Evolutionary conservation across 805 yeast genomes (phyloP).

Genomic region (Candida incommunis): DNA sequence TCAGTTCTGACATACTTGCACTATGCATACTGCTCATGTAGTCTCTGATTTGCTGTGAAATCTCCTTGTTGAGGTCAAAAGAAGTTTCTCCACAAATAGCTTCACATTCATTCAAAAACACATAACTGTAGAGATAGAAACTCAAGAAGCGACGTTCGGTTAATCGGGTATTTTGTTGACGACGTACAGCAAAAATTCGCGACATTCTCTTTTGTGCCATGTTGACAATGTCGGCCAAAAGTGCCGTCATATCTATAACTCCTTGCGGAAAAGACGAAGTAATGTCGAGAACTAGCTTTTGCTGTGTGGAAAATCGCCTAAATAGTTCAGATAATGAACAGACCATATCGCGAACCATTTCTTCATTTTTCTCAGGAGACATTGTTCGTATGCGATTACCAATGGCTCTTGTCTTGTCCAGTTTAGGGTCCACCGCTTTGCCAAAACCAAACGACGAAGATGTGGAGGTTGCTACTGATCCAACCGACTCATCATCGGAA

Average conservation of each 20-base stretch:
- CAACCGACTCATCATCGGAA: conserved; percentile 20
- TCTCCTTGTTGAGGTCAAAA: conserved; percentile 49
- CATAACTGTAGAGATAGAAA: conserved; percentile 48
- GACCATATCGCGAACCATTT: conserved; percentile 47
- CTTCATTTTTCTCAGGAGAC: conserved; percentile 63
- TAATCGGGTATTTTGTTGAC: conserved; percentile 49
- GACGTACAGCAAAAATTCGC: conserved; percentile 62
- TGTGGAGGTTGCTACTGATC: background rate
- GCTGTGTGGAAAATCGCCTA: conserved; percentile 62
- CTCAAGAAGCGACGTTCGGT: conserved; percentile 49
- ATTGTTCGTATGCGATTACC: conserved; percentile 43
- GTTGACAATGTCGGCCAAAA: conserved; percentile 55
- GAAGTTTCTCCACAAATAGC: conserved; percentile 54
- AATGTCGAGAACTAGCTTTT: conserved; percentile 60
- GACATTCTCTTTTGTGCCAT: conserved; percentile 64
- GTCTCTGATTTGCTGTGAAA: conserved; percentile 50
- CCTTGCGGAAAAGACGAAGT: conserved; percentile 34
- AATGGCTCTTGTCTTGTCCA: conserved; percentile 1
- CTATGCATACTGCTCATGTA: conserved; percentile 45
- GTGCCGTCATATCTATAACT: conserved; percentile 49
- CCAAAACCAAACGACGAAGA: conserved; percentile 9
- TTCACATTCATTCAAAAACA: conserved; percentile 75
- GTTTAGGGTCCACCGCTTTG: conserved; percentile 18
- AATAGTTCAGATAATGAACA: conserved; percentile 57
- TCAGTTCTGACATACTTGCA: conserved; percentile 32